These are phyloP conservation scores for Allodekkera sacchari DNA, from an alignment of 805 yeast genomes.

Conservation along the genomic window DNA sequence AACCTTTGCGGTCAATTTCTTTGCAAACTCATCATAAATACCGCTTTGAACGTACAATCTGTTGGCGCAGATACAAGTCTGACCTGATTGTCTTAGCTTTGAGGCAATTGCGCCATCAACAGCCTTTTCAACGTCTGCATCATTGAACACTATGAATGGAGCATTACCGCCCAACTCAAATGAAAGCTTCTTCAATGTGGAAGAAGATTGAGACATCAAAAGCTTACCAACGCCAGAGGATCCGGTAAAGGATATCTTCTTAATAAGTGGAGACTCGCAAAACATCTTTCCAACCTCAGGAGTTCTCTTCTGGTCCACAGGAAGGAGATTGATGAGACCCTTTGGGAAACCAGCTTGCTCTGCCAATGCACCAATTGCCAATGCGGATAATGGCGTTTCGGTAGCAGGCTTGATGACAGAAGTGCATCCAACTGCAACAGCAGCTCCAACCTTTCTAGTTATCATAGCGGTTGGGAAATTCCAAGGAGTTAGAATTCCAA, in stretches of 20 bases:
- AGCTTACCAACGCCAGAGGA: constrained; percentile 67
- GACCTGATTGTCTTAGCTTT: constrained; percentile 72
- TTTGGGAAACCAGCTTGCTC: constrained; percentile 64
- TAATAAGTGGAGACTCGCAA: constrained; percentile 46
- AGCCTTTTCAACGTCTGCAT: constrained; percentile 60
- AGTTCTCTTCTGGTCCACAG: constrained; percentile 34
- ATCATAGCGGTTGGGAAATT: constrained; percentile 79
- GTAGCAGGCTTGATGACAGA: constrained; percentile 69
- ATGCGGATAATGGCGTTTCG: constrained; percentile 67
- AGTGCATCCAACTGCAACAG: constrained; percentile 74
- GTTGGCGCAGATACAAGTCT: constrained; percentile 77
- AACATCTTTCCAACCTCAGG: constrained; percentile 46
- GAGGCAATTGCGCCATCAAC: constrained; percentile 57
- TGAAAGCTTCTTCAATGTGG: constrained; percentile 61
- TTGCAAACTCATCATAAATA: constrained; percentile 55
- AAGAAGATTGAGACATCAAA: constrained; percentile 51
- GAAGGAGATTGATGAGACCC: constrained; percentile 60
- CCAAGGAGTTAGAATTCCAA: constrained; percentile 79
- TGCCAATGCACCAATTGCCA: constrained; percentile 55
- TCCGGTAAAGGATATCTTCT: constrained; percentile 71
- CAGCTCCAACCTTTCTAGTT: constrained; percentile 67
- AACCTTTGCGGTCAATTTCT: constrained; percentile 39
- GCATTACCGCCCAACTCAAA: constrained; percentile 80
- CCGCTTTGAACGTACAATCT: constrained; percentile 57
- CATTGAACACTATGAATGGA: constrained; percentile 67